phyloP scores from a whole-genome alignment of 2,329 filamentous ascomycete species.

The Aspergillus ibericus region DNA sequence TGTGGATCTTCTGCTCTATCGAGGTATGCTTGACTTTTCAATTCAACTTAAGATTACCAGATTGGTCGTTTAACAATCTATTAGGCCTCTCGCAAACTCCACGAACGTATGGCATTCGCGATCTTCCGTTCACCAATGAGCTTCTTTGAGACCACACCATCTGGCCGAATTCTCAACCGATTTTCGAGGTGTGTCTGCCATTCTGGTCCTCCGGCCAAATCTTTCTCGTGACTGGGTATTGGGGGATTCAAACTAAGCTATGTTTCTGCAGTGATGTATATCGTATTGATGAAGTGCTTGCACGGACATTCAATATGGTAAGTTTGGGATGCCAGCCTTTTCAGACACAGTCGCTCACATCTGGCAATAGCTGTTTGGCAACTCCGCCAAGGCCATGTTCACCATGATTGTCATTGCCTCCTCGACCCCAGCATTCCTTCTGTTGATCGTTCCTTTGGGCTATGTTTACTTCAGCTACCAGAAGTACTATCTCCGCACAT shows the following conservation, averaged over 20 bases:
- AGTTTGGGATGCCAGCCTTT: conserved; percentile 29
- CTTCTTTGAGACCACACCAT: conserved; percentile 96
- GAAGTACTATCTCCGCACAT: conserved; percentile 93
- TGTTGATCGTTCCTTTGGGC: conserved; percentile 76
- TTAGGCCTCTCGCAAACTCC: conserved; percentile 87
- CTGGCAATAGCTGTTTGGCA: conserved; percentile 63
- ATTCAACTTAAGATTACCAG: too few relatives aligned
- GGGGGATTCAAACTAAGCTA: not conserved
- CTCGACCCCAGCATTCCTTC: conserved; percentile 75
- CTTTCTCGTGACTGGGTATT: not conserved
- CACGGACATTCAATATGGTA: conserved; percentile 95
- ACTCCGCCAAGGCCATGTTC: conserved; percentile 72
- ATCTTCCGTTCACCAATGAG: conserved; percentile 98
- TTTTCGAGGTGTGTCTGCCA: conserved; percentile 73
- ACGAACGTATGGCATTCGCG: conserved; percentile 94
- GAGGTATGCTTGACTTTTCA: conserved; percentile 60
- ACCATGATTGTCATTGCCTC: conserved; percentile 83
- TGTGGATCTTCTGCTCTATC: conserved; percentile 99
- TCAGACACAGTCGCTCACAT: conserved; percentile 16
- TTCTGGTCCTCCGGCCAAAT: not conserved
- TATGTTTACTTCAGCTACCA: conserved; percentile 89
- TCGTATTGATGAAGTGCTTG: conserved; percentile 84
- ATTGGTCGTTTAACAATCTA: conserved; percentile 9
- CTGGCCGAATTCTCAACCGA: conserved; percentile 92
- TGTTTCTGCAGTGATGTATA: conserved; percentile 52